These are phyloP conservation scores for Papiliotrema flavescens DNA, from an alignment of 1,284 basidiomycete species.

Conservation along the genomic window DNA sequence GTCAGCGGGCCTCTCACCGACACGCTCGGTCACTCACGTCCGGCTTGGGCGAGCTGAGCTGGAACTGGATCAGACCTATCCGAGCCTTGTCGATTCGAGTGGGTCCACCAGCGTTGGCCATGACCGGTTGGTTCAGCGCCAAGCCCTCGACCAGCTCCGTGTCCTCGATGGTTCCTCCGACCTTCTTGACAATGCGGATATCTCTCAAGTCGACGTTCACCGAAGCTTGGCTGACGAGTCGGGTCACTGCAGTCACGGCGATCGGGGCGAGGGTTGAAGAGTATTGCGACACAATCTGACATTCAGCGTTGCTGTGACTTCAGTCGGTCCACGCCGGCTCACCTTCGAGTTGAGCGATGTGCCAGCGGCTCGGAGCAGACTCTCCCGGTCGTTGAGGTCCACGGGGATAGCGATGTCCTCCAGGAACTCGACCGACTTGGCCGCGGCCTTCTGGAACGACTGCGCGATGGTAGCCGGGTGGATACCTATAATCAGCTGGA, in stretches of 20 bases:
- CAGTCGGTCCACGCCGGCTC: too few relatives aligned
- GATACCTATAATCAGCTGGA: conserved; percentile 55
- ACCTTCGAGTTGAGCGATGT: conserved; percentile 97
- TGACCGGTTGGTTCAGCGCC: conserved; percentile 92
- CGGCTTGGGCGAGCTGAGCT: conserved; percentile 94
- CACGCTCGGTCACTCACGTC: conserved; percentile 62
- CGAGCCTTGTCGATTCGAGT: conserved; percentile 97
- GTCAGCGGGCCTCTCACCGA: conserved; percentile 4
- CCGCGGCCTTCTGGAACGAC: conserved; percentile 86
- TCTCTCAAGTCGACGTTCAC: conserved; percentile 95
- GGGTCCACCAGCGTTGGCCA: conserved; percentile 85
- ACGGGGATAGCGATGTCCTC: conserved; percentile 91
- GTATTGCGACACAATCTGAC: conserved; percentile 96
- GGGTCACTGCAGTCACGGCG: conserved; percentile 91
- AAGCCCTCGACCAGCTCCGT: conserved; percentile 96
- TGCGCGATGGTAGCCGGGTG: conserved; percentile 98
- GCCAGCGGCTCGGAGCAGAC: conserved; percentile 84
- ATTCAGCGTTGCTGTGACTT: background rate
- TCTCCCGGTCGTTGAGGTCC: conserved; percentile 82
- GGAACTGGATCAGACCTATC: conserved; percentile 98
- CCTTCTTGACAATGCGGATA: conserved; percentile 95
- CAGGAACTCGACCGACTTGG: conserved; percentile 90
- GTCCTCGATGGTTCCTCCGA: conserved; percentile 98
- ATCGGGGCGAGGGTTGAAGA: conserved; percentile 96
- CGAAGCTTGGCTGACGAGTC: conserved; percentile 77